phyloP scores from a whole-genome alignment of 2,329 filamentous ascomycete species.

The Paramyrothecium roridum region DNA sequence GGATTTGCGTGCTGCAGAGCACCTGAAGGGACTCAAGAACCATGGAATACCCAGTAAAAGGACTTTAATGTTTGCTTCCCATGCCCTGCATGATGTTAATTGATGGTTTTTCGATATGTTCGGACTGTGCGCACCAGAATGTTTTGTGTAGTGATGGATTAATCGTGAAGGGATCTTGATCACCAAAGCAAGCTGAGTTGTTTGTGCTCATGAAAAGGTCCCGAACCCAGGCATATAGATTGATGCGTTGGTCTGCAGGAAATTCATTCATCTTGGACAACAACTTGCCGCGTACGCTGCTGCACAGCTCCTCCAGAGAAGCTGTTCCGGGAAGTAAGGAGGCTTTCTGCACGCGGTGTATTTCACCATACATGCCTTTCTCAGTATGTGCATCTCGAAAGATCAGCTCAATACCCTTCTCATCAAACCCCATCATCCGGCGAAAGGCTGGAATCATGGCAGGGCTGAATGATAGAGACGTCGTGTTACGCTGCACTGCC shows the following conservation, averaged over 20 bases:
- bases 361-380: slow-evolving; percentile 16
- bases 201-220: slow-evolving; percentile 15
- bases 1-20: slow-evolving; percentile 4
- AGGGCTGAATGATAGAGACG: slow-evolving; percentile 12
- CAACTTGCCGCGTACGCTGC: slow-evolving; percentile 4
- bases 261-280: slow-evolving; percentile 7
- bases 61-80: slow-evolving; percentile 14
- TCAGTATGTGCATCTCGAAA: slow-evolving; percentile 17
- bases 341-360: slow-evolving; percentile 12
- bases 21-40: slow-evolving; percentile 11
- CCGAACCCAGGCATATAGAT: slow-evolving; percentile 12
- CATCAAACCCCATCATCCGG: slow-evolving; percentile 15
- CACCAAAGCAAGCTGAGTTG: slow-evolving; percentile 14
- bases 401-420: slow-evolving; percentile 14
- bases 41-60: slow-evolving; percentile 11
- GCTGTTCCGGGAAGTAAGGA: slow-evolving; percentile 11
- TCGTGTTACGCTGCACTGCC: slow-evolving; percentile 12
- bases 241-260: slow-evolving; percentile 6
- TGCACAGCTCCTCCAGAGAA: slow-evolving; percentile 10
- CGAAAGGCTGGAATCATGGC: slow-evolving; percentile 15
- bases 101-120: not conserved
- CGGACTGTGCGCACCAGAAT: slow-evolving; percentile 7
- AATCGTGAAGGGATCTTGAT: slow-evolving; percentile 12
- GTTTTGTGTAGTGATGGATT: slow-evolving; percentile 5
- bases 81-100: slow-evolving; percentile 4